Conservation (phyloP, 108 stramenopile species). For the Discostella pseudostelligera region DNA sequence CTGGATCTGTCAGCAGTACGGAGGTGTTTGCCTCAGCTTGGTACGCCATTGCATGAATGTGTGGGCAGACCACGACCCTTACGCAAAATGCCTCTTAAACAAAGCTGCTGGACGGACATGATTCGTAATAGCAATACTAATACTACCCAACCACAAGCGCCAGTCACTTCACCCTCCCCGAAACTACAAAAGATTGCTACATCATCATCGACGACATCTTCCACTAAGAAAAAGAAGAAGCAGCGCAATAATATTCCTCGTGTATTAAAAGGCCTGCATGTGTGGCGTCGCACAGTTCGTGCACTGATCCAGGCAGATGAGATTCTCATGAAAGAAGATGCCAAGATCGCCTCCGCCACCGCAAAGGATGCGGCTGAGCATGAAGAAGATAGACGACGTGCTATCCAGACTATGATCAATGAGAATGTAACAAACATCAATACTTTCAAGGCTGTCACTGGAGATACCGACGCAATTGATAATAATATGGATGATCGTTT, state of each 20-base stretch:
- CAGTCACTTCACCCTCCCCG: neutral
- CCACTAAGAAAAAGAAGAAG: constrained; percentile 16
- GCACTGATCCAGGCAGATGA: constrained; percentile 26
- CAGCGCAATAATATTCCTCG: constrained; percentile 2
- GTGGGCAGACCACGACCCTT: constrained; percentile 47
- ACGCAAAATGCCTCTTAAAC: constrained; percentile 26
- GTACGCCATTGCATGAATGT: constrained; percentile 76
- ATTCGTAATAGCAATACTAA: constrained; percentile 3
- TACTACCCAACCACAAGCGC: neutral
- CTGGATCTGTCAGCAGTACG: constrained; percentile 47
- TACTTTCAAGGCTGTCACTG: neutral
- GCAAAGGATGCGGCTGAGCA: neutral
- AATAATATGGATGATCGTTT: neutral
- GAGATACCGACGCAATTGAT: neutral
- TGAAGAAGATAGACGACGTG: neutral
- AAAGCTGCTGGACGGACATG: constrained; percentile 14
- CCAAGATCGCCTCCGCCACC: neutral
- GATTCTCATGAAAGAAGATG: constrained; percentile 18
- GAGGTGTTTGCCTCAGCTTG: constrained; percentile 57
- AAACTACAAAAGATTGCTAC: neutral
- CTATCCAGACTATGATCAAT: constrained; percentile 7
- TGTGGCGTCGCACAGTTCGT: constrained; percentile 35
- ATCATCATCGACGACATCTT: too few relatives aligned
- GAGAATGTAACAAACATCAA: neutral
- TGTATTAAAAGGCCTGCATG: constrained; percentile 18